Conservation (phyloP, 2,329 filamentous ascomycete genomes). For the Trichoderma atroviride region DNA sequence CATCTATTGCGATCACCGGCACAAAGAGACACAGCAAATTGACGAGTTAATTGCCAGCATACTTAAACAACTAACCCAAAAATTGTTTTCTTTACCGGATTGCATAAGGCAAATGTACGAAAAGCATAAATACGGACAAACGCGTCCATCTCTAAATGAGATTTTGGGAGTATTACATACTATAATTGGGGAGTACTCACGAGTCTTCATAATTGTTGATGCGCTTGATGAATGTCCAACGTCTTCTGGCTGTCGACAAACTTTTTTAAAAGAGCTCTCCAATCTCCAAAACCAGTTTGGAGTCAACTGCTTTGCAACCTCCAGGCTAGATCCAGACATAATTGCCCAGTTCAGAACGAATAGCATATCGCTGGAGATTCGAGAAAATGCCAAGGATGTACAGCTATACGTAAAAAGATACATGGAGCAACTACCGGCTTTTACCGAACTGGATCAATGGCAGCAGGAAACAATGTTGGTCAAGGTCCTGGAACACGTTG, state of each 20-base stretch:
- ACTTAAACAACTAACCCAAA: neutral
- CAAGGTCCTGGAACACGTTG: neutral
- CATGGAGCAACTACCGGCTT: neutral
- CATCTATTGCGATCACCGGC: constrained; percentile 46
- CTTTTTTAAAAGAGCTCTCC: neutral
- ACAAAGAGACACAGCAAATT: constrained; percentile 38
- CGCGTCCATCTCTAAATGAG: neutral
- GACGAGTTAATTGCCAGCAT: neutral
- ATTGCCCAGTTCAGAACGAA: neutral
- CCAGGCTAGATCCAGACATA: constrained; percentile 30
- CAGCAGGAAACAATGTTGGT: neutral
- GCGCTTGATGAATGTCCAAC: constrained; percentile 11
- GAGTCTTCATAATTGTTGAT: neutral
- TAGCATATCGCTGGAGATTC: neutral
- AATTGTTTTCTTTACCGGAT: neutral
- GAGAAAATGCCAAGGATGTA: neutral
- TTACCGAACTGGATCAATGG: neutral
- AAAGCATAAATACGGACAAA: neutral
- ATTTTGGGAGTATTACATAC: neutral
- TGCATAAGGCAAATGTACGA: neutral
- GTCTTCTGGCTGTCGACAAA: neutral
- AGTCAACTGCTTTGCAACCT: neutral
- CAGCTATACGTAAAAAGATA: neutral
- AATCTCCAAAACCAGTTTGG: neutral
- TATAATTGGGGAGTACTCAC: neutral